These are phyloP conservation scores for Paraphoma chrysanthemicola DNA, from an alignment of 2,329 filamentous ascomycete genomes.

Conservation along the genomic window DNA sequence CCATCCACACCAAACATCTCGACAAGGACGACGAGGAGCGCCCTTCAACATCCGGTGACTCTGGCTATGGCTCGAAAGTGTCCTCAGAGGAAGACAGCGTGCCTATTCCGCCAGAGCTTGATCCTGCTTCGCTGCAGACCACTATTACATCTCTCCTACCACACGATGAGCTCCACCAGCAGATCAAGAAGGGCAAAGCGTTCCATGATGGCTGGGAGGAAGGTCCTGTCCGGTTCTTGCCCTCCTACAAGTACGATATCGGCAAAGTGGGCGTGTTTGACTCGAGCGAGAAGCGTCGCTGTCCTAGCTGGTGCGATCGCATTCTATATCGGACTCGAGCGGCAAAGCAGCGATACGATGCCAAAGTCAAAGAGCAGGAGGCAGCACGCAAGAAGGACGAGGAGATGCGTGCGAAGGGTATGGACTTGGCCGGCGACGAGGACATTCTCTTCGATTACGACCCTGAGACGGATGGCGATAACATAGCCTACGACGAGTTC, in stretches of 20 bases:
- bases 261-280: slow-evolving; percentile 94
- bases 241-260: slow-evolving; percentile 97
- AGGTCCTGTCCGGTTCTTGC: slow-evolving; percentile 84
- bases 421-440: slow-evolving; percentile 76
- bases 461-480: slow-evolving; percentile 75
- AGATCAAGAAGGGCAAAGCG: slow-evolving; percentile 76
- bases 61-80: slow-evolving; percentile 21
- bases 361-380: slow-evolving; percentile 68
- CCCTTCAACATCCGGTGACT: slow-evolving; percentile 27
- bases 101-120: slow-evolving; percentile 61
- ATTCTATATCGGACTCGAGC: slow-evolving; percentile 83
- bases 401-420: slow-evolving; percentile 81
- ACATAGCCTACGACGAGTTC: slow-evolving; percentile 45
- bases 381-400: slow-evolving; percentile 76
- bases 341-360: slow-evolving; percentile 72
- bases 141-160: slow-evolving; percentile 86
- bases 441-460: slow-evolving; percentile 93
- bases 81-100: slow-evolving; percentile 27
- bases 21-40: slow-evolving; percentile 33
- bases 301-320: slow-evolving; percentile 96
- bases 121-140: slow-evolving; percentile 86
- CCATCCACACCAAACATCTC: slow-evolving; percentile 81
- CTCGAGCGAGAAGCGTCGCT: slow-evolving; percentile 90
- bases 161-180: slow-evolving; percentile 82
- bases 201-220: slow-evolving; percentile 95